Conservation (phyloP, 2,329 filamentous ascomycete species). For the Lecanicillium sp. region DNA sequence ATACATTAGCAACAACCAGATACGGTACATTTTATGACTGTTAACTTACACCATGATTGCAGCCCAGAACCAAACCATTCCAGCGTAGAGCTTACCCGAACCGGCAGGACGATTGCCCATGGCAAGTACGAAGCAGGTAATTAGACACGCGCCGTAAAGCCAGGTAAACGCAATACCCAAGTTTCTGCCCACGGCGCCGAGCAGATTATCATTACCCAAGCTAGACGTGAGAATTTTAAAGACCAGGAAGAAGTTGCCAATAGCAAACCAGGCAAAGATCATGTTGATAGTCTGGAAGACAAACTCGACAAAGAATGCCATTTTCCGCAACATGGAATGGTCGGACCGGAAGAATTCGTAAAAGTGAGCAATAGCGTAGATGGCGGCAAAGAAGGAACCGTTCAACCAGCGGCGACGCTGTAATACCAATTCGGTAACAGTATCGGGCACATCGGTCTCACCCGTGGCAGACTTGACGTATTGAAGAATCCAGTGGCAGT, state of each 20-base stretch:
- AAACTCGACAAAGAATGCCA: conserved; percentile 82
- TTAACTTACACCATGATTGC: conserved; percentile 76
- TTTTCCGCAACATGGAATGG: conserved; percentile 79
- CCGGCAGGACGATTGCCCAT: conserved; percentile 93
- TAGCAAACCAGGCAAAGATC: conserved; percentile 97
- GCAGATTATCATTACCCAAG: conserved; percentile 58
- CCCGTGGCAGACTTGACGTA: conserved; percentile 97
- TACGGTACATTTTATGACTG: too few relatives aligned
- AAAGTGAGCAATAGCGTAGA: conserved; percentile 92
- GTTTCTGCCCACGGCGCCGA: conserved; percentile 71
- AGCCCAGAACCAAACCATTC: conserved; percentile 98
- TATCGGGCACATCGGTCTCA: conserved; percentile 93
- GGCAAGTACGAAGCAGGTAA: conserved; percentile 91
- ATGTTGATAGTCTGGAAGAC: conserved; percentile 92
- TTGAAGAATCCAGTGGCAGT: conserved; percentile 94
- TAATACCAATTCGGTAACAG: conserved; percentile 88
- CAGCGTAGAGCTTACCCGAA: conserved; percentile 87
- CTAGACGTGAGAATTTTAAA: conserved; percentile 94
- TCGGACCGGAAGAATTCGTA: conserved; percentile 93
- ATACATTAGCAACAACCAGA: conserved; percentile 14
- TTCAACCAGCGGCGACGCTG: conserved; percentile 97
- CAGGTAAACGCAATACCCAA: conserved; percentile 90
- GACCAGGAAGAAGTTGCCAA: conserved; percentile 98
- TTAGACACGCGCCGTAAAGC: conserved; percentile 84
- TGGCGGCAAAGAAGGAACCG: conserved; percentile 94